Conservation (phyloP, 2,329 filamentous ascomycete species). For the Fusarium sp. region DNA sequence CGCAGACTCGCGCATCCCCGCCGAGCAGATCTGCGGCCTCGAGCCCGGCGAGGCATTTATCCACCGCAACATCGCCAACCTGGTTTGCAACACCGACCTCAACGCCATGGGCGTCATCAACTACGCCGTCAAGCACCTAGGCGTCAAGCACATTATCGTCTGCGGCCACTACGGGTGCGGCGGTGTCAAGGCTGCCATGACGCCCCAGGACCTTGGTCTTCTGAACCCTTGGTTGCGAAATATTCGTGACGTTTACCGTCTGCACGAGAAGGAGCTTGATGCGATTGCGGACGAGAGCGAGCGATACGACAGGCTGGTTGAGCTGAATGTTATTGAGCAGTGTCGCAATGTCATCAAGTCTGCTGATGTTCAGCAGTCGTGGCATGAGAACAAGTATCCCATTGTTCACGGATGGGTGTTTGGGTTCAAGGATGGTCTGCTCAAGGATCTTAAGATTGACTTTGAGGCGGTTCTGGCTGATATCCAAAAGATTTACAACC, state of each 20-base stretch:
- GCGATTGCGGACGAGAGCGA: conserved; percentile 66
- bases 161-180: conserved; percentile 85
- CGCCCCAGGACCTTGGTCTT: conserved; percentile 74
- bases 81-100: conserved; percentile 82
- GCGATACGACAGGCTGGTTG: conserved; percentile 77
- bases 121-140: conserved; percentile 83
- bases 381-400: conserved; percentile 70
- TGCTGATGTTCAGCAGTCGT: conserved; percentile 79
- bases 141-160: conserved; percentile 83
- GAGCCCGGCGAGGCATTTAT: conserved; percentile 93
- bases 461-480: conserved; percentile 66
- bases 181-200: conserved; percentile 80
- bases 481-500: conserved; percentile 74
- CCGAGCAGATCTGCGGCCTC: conserved; percentile 85
- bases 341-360: conserved; percentile 84
- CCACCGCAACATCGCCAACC: conserved; percentile 94
- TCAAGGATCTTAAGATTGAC: conserved; percentile 73
- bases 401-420: conserved; percentile 82
- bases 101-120: conserved; percentile 85
- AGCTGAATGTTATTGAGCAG: conserved; percentile 85
- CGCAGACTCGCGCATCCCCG: conserved; percentile 90
- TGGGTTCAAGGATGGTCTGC: conserved; percentile 72
- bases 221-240: conserved; percentile 80
- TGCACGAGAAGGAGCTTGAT: conserved; percentile 77
- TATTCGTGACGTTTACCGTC: conserved; percentile 78